These are phyloP conservation scores for Malassezia pachydermatis DNA, from an alignment of 1,284 basidiomycete genomes.

Conservation along the genomic window DNA sequence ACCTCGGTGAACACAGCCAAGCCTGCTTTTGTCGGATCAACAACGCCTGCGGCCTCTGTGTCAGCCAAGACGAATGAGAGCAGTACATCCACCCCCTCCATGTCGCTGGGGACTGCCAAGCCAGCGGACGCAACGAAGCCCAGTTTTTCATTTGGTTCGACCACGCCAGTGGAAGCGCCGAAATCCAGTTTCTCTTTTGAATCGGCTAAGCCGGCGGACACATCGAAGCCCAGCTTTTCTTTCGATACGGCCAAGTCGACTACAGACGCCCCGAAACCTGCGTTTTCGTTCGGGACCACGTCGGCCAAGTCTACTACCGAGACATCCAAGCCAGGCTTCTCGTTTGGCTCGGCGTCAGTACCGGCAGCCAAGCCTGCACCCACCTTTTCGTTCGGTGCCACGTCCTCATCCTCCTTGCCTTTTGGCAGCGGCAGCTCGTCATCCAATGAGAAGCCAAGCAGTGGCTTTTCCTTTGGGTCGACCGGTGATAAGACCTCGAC, in stretches of 20 bases:
- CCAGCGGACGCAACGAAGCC: too few species aligned
- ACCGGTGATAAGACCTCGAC: too few species aligned
- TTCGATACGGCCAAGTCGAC: neutral
- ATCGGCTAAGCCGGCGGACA: neutral
- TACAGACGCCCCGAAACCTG: neutral
- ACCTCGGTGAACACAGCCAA: neutral
- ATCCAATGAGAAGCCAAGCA: too few species aligned
- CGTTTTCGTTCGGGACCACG: neutral
- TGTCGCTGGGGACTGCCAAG: too few species aligned
- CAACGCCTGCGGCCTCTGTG: neutral
- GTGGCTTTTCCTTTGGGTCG: too few species aligned
- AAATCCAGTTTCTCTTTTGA: neutral
- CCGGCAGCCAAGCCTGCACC: constrained; percentile 1
- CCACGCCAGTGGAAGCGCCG: too few species aligned
- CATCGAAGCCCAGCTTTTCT: neutral
- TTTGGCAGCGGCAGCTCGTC: too few species aligned
- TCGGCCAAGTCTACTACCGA: neutral
- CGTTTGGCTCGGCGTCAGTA: constrained; percentile 18
- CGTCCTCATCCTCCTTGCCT: too few species aligned
- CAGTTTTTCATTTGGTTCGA: neutral
- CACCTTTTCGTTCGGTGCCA: neutral
- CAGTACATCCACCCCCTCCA: neutral
- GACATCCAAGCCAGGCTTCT: constrained; percentile 10
- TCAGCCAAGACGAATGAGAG: neutral
- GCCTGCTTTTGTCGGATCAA: neutral